These are phyloP conservation scores for Peronospora destructor DNA, from an alignment of 352 stramenopile species.

Conservation along the genomic window DNA sequence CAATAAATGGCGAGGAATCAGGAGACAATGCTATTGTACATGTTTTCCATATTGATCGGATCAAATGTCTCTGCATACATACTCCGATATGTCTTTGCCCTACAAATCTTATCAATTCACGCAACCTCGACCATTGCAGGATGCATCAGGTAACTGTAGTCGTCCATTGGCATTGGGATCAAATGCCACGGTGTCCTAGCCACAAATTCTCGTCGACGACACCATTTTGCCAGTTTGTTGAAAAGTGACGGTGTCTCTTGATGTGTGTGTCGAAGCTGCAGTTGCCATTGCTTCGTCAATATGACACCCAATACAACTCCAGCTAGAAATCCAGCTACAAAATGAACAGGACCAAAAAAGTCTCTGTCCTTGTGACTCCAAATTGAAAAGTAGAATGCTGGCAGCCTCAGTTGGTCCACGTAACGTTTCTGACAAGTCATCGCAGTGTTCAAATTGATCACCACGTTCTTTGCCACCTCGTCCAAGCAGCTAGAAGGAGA, in stretches of 20 bases:
- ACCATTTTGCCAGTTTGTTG: slow-evolving; percentile 29
- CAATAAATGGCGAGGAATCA: neutral
- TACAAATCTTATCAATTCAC: slow-evolving; percentile 11
- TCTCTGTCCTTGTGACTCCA: slow-evolving; percentile 17
- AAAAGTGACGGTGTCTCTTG: slow-evolving; percentile 19
- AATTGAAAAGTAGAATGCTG: slow-evolving; percentile 18
- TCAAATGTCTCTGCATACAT: slow-evolving; percentile 7
- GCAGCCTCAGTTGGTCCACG: slow-evolving; percentile 23
- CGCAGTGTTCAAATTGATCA: slow-evolving; percentile 31
- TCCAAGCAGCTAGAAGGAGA: slow-evolving; percentile 10
- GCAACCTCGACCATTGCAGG: slow-evolving; percentile 34
- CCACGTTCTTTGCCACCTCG: slow-evolving; percentile 34
- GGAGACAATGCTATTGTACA: slow-evolving; percentile 23
- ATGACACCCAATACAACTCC: slow-evolving; percentile 36
- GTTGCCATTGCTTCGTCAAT: slow-evolving; percentile 25
- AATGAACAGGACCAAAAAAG: slow-evolving; percentile 30
- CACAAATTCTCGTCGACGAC: slow-evolving; percentile 20
- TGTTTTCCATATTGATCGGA: slow-evolving; percentile 24
- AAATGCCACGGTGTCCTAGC: slow-evolving; percentile 21
- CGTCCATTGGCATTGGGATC: slow-evolving; percentile 27
- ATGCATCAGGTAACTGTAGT: slow-evolving; percentile 35
- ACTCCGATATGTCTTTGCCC: slow-evolving; percentile 1
- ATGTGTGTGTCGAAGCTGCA: slow-evolving; percentile 18
- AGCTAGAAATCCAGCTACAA: slow-evolving; percentile 35
- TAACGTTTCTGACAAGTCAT: slow-evolving; percentile 25